phyloP scores from a whole-genome alignment of 225 moss, liverwort and hornwort genomes.

The Polytrichum formosum region DNA sequence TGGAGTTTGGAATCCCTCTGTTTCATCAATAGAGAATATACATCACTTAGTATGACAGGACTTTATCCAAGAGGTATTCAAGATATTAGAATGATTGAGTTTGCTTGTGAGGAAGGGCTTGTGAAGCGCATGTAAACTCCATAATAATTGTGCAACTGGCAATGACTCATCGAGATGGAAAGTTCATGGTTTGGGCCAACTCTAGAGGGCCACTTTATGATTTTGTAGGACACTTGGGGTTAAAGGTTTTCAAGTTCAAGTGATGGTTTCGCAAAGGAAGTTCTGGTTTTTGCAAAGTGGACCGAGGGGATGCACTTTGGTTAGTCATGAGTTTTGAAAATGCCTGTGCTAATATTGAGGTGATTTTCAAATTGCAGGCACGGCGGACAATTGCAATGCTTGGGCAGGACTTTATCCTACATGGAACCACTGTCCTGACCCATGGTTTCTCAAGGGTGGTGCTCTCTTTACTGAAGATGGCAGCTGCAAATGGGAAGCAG shows the following conservation, averaged over 20 bases:
- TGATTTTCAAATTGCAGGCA: constrained; percentile 46
- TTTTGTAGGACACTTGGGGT: no score
- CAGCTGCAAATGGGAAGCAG: constrained; percentile 62
- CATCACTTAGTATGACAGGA: no score
- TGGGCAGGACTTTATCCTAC: constrained; percentile 71
- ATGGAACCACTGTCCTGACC: constrained; percentile 66
- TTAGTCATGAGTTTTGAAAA: not conserved
- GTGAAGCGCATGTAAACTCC: no score
- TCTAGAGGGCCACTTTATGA: not conserved
- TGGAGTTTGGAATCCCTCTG: no score
- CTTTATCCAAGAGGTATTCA: no score
- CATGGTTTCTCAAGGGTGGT: constrained; percentile 82
- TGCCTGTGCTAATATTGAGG: not conserved
- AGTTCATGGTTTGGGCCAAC: constrained; percentile 2
- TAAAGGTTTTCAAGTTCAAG: no score
- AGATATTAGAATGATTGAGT: no score
- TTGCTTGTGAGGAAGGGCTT: no score
- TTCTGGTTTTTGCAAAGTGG: no score
- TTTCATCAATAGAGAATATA: no score
- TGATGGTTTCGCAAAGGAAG: no score
- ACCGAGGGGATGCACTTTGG: not conserved
- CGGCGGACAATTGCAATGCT: constrained; percentile 76
- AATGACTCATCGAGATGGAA: not conserved
- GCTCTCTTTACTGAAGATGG: constrained; percentile 66
- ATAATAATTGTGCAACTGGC: not conserved